Base-by-base conservation (phyloP, 139 green algal genomes). In the Microglena sp. region DNA sequence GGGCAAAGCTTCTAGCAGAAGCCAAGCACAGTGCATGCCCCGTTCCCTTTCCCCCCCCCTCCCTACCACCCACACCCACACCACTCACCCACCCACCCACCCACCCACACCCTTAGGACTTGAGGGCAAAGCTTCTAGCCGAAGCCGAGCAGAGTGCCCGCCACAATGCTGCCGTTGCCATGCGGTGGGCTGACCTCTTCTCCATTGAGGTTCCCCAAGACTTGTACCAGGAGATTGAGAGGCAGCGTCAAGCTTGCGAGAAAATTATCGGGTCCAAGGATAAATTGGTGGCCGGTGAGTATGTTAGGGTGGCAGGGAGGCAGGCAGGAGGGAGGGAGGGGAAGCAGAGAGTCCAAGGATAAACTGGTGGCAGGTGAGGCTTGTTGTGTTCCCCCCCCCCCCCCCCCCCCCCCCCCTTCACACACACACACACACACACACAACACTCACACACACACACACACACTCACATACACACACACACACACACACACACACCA, bases 171-270 rank as follows among this genome's bases (percentile, higher is more conserved):
- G 67, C 70, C 1, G 74, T 92, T 11, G 84, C 87, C 24, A 80
- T 84, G 72, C 69, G 72, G 7, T 94, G 87, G 87, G 77, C 73
- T 2, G 67, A 85, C 50, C 75, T 94, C 1, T 85, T 89, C 66
- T 68, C 61, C 5, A 82, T 87, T 11, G 74, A 83, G 27, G 77
- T 87, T 53, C 79, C 82, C 2, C 77, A 89, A 73, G 84, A 89
- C 27, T 72, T 92, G 28, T 84, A 83, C 61, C 27, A 69, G 0
- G 77, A 77, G 34, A 92, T 92, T 45, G 74, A 87, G 57, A 44
- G 68, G 68, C 84, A 90, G 78, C 73, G 75, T 2, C 62, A 74
- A 55, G 73, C 76, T 0, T 89, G 82, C 57, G 73, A 85, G 62
- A 58, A 68, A 2, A 82, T 92, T 58, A 87, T 88, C 45, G 64